Evolutionary conservation across 805 yeast species (phyloP).

Genomic region (Yarrowia alimentaria): DNA sequence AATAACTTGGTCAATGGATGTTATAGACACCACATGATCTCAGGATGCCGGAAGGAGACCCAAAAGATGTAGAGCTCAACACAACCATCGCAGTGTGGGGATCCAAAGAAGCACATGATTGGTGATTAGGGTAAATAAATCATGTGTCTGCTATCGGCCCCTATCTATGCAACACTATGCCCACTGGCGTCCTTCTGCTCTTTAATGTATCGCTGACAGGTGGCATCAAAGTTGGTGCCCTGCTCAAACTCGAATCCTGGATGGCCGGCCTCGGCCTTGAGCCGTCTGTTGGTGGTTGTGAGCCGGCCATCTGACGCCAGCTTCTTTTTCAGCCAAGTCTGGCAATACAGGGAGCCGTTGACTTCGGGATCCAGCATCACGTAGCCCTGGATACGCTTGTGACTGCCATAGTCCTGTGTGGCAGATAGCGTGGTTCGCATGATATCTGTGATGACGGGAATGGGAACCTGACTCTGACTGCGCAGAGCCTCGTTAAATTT

Average conservation of each 20-base stretch:
- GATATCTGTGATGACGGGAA: constrained; percentile 35
- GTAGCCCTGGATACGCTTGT: constrained; percentile 27
- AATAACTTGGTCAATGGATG: no score
- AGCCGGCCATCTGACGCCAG: constrained; percentile 28
- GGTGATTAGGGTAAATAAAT: no score
- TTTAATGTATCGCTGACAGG: constrained; percentile 5
- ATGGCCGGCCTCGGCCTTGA: constrained; percentile 15
- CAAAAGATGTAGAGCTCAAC: no score
- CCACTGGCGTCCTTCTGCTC: constrained; percentile 19
- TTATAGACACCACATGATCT: no score
- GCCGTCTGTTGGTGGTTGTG: constrained; percentile 14
- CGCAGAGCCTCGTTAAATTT: constrained; percentile 29
- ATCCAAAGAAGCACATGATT: no score
- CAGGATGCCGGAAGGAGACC: no score
- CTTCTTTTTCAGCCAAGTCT: constrained; percentile 31
- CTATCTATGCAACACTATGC: constrained; percentile 6
- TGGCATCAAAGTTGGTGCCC: constrained; percentile 13
- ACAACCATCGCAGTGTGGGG: no score
- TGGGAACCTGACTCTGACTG: constrained; percentile 35
- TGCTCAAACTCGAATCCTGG: constrained; percentile 22
- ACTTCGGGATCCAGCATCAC: constrained; percentile 33
- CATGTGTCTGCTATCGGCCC: no score
- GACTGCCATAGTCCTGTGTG: constrained; percentile 29
- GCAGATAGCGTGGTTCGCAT: constrained; percentile 35
- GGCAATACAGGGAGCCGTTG: constrained; percentile 34